Base-by-base conservation (phyloP, 306 rosid species). In the Senna siamea region DNA sequence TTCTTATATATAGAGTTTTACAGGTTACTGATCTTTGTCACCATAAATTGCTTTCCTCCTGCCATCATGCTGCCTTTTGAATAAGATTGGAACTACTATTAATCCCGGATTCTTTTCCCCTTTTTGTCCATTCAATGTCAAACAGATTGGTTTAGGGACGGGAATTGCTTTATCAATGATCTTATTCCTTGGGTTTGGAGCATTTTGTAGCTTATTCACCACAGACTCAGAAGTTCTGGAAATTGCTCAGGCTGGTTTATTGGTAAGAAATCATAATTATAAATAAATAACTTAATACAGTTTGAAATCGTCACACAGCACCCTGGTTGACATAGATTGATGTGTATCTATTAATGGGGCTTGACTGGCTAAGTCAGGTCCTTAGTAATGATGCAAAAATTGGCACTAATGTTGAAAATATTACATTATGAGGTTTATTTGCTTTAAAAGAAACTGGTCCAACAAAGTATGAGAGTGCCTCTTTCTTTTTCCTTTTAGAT, bases 121-220 rank as follows among this genome's bases (percentile, higher is more conserved):
- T 69, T 51, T 15, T 26, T 79, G 57, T 79, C 53, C 23, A 76
- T 70, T 72, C 41, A 26, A 55, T 67, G 74, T 74, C 64, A 14
- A 72, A 54, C 88, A 94, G 99, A 87, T 94, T 83, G 97, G 99
- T 62, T 68, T 86, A 68, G 81, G 74, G 55, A 80, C 87, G 32
- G 97, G 99, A 77, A 54, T 79, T 81, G 73, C 85, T 34, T 77
- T 94, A 84, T 85, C 95, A 54, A 23, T 86, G 72, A 79, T 85
- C 76, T 82, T 94, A 73, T 91, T 94, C 72, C 41, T 87, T 60
- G 90, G 97, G 44, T 94, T 92, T 77, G 90, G 83, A 83, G 77
- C 90, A 11, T 87, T 94, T 83, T 84, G 89, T 76, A 79, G 86
- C 82, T 79, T 94, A 78, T 94, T 92, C 75, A 94, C 82, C 81